These are phyloP conservation scores for Phytopythium chamaehyphon DNA, from an alignment of 352 stramenopile species.

Conservation along the genomic window DNA sequence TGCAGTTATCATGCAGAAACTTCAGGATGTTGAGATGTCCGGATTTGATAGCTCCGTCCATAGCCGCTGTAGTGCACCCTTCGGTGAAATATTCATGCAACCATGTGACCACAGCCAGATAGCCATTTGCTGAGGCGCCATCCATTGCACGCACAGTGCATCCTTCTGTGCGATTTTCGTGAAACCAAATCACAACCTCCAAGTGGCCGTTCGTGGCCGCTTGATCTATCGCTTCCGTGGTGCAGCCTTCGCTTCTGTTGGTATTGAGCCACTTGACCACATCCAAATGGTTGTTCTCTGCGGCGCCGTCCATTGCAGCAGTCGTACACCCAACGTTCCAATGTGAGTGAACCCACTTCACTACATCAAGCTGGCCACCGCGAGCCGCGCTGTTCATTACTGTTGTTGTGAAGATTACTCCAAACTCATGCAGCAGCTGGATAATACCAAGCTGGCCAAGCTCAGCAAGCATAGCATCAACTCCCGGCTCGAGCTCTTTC, in stretches of 20 bases:
- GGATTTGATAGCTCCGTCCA: slow-evolving; percentile 20
- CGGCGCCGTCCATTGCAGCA: slow-evolving; percentile 23
- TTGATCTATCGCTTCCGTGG: slow-evolving; percentile 18
- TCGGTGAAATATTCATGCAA: slow-evolving; percentile 23
- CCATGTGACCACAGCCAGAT: slow-evolving; percentile 17
- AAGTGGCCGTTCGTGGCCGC: slow-evolving; percentile 19
- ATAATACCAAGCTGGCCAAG: too few species aligned
- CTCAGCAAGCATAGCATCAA: too few species aligned
- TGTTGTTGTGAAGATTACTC: too few species aligned
- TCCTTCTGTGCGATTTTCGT: slow-evolving; percentile 16
- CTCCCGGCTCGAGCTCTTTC: too few species aligned
- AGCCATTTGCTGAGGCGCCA: slow-evolving; percentile 17
- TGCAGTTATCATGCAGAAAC: slow-evolving; percentile 20
- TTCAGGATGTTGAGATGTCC: slow-evolving; percentile 22
- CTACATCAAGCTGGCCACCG: too few species aligned
- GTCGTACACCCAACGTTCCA: slow-evolving; percentile 3
- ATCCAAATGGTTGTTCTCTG: slow-evolving; percentile 16
- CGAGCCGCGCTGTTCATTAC: too few species aligned
- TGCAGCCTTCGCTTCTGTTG: slow-evolving; percentile 24
- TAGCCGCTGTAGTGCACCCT: slow-evolving; percentile 20
- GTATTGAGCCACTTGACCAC: slow-evolving; percentile 28
- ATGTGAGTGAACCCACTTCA: too few species aligned
- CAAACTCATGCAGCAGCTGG: too few species aligned
- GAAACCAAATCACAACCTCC: slow-evolving; percentile 23
- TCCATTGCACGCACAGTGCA: slow-evolving; percentile 27